Base-by-base conservation (phyloP, 1,284 basidiomycete genomes). In the Tetrapyrgos nigripes region DNA sequence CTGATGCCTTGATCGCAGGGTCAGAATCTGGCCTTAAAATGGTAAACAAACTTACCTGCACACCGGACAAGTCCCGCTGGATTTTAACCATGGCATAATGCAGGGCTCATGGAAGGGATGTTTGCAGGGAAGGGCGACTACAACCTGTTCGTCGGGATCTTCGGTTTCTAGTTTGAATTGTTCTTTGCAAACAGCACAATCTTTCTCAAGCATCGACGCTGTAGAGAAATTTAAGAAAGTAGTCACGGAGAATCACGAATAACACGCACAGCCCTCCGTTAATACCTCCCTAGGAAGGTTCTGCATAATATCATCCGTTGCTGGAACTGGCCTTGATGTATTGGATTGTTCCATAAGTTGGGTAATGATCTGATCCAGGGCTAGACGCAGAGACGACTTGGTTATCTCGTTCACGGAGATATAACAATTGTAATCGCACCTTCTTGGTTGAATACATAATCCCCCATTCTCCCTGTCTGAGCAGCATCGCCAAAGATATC, bases 361-460 rank as follows among this genome's bases (percentile, higher is more conserved):
- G 0, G 86, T 83, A 47, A 93, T 84, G 62, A 93, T 88, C 68
- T 90, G 84, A 69, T 93, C 91, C 65, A 93, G 71, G 14, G 89
- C 91, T 92, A 64, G 43, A 40, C 50, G 6, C 35, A 49, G 33
- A 23, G 49, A 44, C 17, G 3, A 33, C 19, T 31, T 26, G 8
- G 21, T 33, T 61, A 29, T 21, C 47, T 23, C 26, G 17, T 37
- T 26, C 17, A 17, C 48, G n/a, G 35, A 19, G 3, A 21, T 44
- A 27, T 33, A n/a, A 62, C 10, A 28, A 21, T 2, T 28, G n/a
- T 23, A 37, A 6, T 48, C 71, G 37, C 57, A 85, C 91, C 90
- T 81, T 92, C 89, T 74, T 93, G 91, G 62, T 86, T 90, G 67
- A 92, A 89, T 11, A 91, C 91, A 75, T 93, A 93, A 69, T 93